A percentile compares a stretch with the other conserved stretches of the same genome.
Conservation (phyloP, 2,329 filamentous ascomycete genomes). For the Fusarium sp. region DNA sequence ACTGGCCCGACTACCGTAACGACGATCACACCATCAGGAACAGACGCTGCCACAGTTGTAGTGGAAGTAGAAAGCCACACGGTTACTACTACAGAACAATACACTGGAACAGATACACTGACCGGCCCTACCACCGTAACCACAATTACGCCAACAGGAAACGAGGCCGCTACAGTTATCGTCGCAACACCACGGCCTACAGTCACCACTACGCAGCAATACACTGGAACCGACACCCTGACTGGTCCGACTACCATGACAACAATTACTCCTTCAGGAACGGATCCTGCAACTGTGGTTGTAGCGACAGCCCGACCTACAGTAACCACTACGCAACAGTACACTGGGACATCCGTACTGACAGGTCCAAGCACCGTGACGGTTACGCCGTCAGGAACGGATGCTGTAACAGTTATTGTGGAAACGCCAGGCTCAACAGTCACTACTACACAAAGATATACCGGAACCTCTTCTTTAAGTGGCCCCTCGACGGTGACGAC, state of each 20-base stretch:
- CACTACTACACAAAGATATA: background rate
- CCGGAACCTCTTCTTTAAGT: background rate
- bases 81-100: background rate
- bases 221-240: background rate
- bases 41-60: background rate
- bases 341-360: background rate
- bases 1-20: background rate
- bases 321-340: background rate
- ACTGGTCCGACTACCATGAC: background rate
- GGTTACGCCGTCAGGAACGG: background rate
- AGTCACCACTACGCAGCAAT: background rate
- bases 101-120: background rate
- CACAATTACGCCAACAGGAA: slow-evolving; percentile 1
- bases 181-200: background rate
- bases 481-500: background rate
- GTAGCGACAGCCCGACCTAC: too few relatives aligned
- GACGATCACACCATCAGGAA: background rate
- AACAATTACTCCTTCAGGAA: background rate
- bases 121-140: background rate
- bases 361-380: background rate
- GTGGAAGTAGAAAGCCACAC: too few relatives aligned
- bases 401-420: background rate
- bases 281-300: background rate
- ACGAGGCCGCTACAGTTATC: background rate
- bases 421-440: background rate